Conservation (phyloP, 179 eudicot species). For the Heliamphora pulchella region DNA sequence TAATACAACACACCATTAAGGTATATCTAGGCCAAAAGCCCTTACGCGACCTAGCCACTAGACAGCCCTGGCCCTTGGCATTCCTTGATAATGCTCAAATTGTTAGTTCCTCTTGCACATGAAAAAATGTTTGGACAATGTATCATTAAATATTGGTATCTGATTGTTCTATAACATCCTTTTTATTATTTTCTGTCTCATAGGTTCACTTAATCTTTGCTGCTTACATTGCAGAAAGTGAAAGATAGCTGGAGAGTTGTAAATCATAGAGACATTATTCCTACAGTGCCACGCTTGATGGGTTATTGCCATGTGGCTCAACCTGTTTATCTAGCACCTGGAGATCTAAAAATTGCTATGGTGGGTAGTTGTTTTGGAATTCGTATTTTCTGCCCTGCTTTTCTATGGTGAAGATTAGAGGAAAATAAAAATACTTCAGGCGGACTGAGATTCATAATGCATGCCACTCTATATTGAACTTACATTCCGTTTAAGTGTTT, state of each 20-base stretch:
- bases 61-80: slow-evolving; percentile 1
- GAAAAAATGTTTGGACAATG: slow-evolving; percentile 5
- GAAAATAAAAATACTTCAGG: neutral
- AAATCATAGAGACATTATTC: slow-evolving; percentile 94
- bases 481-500: neutral
- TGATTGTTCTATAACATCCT: neutral
- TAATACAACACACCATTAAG: no score
- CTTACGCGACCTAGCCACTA: neutral
- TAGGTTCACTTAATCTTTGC: neutral
- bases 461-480: neutral
- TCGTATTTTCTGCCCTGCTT: neutral
- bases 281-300: slow-evolving; percentile 96
- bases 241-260: slow-evolving; percentile 97
- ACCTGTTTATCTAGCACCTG: slow-evolving; percentile 75
- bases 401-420: neutral
- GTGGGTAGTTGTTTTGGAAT: slow-evolving; percentile 34
- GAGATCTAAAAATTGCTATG: slow-evolving; percentile 34
- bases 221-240: slow-evolving; percentile 55
- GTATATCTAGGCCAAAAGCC: neutral
- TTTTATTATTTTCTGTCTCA: neutral
- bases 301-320: slow-evolving; percentile 98
- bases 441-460: neutral
- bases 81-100: neutral
- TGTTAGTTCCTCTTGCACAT: neutral
- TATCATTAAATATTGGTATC: neutral